phyloP scores from a whole-genome alignment of 331 rosid species.

The Cucumis variabilis region DNA sequence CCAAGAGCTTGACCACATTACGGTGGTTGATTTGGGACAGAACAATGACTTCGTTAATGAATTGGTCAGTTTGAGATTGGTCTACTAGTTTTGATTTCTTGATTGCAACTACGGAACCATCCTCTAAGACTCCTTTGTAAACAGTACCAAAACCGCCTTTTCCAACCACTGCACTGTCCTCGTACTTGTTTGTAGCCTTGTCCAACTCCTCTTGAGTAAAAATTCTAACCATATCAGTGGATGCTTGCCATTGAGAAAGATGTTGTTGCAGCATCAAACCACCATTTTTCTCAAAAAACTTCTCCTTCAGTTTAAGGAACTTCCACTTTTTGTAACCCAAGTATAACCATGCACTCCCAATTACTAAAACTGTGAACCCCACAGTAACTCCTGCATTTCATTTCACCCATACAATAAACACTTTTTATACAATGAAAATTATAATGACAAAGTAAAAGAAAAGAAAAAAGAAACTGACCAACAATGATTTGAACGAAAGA shows the following conservation, averaged over 20 bases:
- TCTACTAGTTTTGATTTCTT: slow-evolving; percentile 30
- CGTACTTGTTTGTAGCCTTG: slow-evolving; percentile 19
- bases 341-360: neutral
- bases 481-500: neutral
- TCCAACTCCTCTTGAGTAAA: slow-evolving; percentile 17
- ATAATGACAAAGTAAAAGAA: too few species aligned
- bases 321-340: slow-evolving; percentile 35
- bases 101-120: slow-evolving; percentile 16
- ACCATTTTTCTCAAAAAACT: slow-evolving; percentile 31
- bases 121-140: slow-evolving; percentile 18
- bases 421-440: too few species aligned
- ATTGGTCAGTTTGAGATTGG: slow-evolving; percentile 25
- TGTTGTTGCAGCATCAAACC: slow-evolving; percentile 30
- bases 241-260: neutral
- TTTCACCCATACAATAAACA: too few species aligned
- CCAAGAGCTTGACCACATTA: slow-evolving; percentile 25
- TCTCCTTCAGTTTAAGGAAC: neutral
- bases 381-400: neutral
- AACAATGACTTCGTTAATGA: slow-evolving; percentile 33
- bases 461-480: neutral
- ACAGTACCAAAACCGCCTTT: slow-evolving; percentile 32
- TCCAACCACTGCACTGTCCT: neutral
- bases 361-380: neutral
- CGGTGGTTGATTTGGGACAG: slow-evolving; percentile 33
- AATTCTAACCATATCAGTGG: neutral